Conservation (phyloP, 2,329 filamentous ascomycete genomes). For the Macrophomina tecta region DNA sequence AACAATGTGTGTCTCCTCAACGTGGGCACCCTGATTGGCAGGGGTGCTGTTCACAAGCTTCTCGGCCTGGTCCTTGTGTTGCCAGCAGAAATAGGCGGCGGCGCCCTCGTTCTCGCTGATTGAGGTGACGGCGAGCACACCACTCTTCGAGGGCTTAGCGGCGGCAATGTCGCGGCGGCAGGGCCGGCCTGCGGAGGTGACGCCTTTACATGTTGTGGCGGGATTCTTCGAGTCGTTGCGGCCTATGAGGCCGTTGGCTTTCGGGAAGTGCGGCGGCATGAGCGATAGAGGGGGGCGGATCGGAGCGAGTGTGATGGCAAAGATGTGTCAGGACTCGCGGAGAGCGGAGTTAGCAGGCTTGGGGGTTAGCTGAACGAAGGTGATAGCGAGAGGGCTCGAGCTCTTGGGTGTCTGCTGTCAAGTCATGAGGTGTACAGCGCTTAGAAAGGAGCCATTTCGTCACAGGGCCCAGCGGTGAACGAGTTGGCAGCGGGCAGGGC, state of each 20-base stretch:
- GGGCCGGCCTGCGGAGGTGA: conserved; percentile 80
- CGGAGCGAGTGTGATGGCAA: conserved; percentile 29
- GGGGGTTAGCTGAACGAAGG: conserved; percentile 13
- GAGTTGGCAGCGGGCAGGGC: conserved; percentile 13
- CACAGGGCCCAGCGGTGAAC: conserved; percentile 21
- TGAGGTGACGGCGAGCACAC: conserved; percentile 49
- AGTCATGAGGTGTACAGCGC: conserved; percentile 5
- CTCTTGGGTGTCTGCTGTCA: not conserved
- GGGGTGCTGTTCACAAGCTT: conserved; percentile 36
- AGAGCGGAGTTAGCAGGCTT: conserved; percentile 17
- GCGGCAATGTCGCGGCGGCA: conserved; percentile 76
- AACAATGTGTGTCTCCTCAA: conserved; percentile 52
- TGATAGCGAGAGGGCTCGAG: not conserved
- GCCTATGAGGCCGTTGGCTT: conserved; percentile 3
- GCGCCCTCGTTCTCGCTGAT: conserved; percentile 63
- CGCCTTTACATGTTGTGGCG: conserved; percentile 82
- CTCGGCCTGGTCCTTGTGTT: conserved; percentile 87
- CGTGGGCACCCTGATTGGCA: conserved; percentile 26
- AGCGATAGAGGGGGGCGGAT: conserved; percentile 30
- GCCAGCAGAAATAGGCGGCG: conserved; percentile 82
- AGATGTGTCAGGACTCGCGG: conserved; percentile 33
- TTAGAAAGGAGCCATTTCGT: conserved; percentile 16
- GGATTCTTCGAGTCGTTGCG: conserved; percentile 87
- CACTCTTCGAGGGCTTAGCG: conserved; percentile 45
- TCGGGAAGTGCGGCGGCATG: conserved; percentile 12